Evolutionary conservation across 2,329 filamentous ascomycete species (phyloP).

Genomic region (Neopestalotiopsis sp.): DNA sequence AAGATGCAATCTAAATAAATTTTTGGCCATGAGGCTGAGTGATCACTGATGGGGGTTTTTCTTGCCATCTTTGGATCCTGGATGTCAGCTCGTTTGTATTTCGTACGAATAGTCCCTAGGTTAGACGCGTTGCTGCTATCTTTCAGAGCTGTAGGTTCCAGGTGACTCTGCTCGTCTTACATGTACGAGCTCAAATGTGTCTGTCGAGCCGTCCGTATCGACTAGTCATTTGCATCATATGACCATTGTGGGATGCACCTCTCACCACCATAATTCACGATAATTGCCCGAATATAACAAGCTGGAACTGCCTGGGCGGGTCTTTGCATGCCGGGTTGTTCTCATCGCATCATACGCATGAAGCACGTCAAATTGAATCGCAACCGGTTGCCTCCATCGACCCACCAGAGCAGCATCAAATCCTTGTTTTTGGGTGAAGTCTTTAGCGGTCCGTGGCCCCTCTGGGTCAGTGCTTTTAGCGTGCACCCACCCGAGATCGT

Average conservation of each 20-base stretch:
- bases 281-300: not conserved
- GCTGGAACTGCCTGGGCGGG: not conserved
- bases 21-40: not conserved
- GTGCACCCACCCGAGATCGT: conserved; percentile 9
- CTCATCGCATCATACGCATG: conserved; percentile 3
- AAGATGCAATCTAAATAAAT: not conserved
- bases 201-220: not conserved
- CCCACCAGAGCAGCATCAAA: conserved; percentile 4
- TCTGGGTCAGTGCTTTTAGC: conserved; percentile 10
- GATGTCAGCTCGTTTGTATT: not conserved
- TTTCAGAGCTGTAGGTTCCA: too few relatives aligned
- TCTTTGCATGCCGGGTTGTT: not conserved
- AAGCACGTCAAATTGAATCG: conserved; percentile 5
- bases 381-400: conserved; percentile 4
- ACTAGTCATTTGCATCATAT: not conserved
- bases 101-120: too few relatives aligned
- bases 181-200: not conserved
- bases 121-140: too few relatives aligned
- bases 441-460: conserved; percentile 9
- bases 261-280: not conserved
- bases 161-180: not conserved
- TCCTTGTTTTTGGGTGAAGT: conserved; percentile 10
- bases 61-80: not conserved
- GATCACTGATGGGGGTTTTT: not conserved
- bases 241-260: not conserved